Base-by-base conservation (phyloP, 1,139 yeast species). In the Suhomyces bokatorum region DNA sequence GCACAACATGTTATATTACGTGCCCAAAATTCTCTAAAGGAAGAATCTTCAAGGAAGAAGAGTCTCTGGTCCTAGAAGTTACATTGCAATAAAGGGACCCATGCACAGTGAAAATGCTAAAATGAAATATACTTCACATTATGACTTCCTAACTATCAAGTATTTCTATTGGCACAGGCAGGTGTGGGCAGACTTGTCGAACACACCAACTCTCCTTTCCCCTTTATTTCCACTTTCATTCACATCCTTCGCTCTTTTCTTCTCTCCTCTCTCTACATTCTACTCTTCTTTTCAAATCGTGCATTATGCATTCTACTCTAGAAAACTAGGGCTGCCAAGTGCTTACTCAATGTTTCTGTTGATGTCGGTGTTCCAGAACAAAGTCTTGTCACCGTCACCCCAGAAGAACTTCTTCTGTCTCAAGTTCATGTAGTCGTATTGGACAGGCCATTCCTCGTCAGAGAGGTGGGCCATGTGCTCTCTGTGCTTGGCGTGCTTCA, bases 361-460 rank as follows among this genome's bases (percentile, higher is more conserved):
- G 66, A 88, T 80, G 62, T 82, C 87, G 47, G 87, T 77, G 77
- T 89, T 90, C 99, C 99, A 93, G 86, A 93, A 93, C 66, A 87
- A 75, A 53, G 98, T 89, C 80, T 88, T 84, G 78, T 90, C 96
- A 66, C 99, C 98, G 66, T 93, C 91, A 64, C 98, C 98, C 98
- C 98, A 93, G 85, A 89, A 91, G 81, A 80, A 87, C 66, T 87
- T 85, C 70, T 82, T 85, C 63, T 69, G 68, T 81, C 98, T 87
- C 60, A 89, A 70, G 79, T 93, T 91, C 77, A 85, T 91, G 81
- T 83, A 93, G 55, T 84, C 93, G 75, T 87, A 88, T 71, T 86
- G 95, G 52, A 70, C 75, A 60, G 97, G 97, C 90, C 96, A 87
- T 67, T 90, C 96, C 57, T 85, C 95, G 67, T 90, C 97, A 35